Evolutionary conservation across 1,139 yeast genomes (phyloP).

Genomic region (Lodderomyces jiufengensis): DNA sequence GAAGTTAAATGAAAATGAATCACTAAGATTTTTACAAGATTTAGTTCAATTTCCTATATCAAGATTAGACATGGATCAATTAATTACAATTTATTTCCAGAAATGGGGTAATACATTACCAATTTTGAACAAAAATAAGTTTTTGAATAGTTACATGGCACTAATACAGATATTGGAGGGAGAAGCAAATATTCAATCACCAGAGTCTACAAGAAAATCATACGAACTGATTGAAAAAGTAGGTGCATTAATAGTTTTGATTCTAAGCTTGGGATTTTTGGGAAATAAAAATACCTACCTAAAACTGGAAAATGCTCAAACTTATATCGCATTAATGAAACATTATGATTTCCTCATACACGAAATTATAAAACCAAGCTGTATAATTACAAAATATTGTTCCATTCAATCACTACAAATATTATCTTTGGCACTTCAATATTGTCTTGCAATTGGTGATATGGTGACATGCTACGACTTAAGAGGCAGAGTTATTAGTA

Average conservation of each 20-base stretch:
- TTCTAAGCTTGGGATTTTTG: conserved; percentile 57
- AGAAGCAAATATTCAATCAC: conserved; percentile 11
- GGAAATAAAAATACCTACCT: conserved; percentile 29
- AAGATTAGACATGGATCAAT: conserved; percentile 53
- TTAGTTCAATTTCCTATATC: conserved; percentile 49
- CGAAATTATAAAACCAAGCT: conserved; percentile 50
- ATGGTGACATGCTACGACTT: conserved; percentile 69
- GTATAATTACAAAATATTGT: conserved; percentile 52
- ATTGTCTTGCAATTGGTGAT: conserved; percentile 73
- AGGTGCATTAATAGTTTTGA: conserved; percentile 57
- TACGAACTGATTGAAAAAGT: conserved; percentile 49
- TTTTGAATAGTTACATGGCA: conserved; percentile 53
- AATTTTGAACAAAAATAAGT: conserved; percentile 61
- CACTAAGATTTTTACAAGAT: conserved; percentile 40
- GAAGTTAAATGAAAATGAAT: conserved; percentile 30
- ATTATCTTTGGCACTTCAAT: conserved; percentile 63
- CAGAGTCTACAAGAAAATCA: conserved; percentile 3
- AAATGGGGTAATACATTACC: conserved; percentile 79
- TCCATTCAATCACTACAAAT: conserved; percentile 71
- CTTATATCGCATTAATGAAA: conserved; percentile 26
- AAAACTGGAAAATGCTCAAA: conserved; percentile 16
- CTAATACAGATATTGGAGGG: conserved; percentile 42
- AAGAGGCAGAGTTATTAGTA: conserved; percentile 71
- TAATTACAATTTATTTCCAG: conserved; percentile 61
- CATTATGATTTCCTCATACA: conserved; percentile 51